phyloP scores from a whole-genome alignment of 73 alveolate genomes.

The Paramecium sexaurelia region DNA sequence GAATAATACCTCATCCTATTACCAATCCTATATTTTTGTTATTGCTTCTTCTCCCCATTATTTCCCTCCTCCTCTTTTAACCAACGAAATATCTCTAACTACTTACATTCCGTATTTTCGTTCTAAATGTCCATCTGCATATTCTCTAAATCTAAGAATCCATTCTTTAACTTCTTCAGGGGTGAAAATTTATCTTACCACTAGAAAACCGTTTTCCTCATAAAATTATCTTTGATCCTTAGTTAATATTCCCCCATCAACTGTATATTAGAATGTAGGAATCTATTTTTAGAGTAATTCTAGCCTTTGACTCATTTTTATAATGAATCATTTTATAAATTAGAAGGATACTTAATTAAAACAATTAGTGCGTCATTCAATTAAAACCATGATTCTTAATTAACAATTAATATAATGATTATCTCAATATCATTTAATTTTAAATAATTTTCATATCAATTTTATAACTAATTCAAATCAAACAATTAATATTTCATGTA shows the following conservation, averaged over 20 bases:
- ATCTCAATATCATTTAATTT: not conserved
- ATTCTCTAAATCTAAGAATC: constrained; percentile 49
- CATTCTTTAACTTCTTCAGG: constrained; percentile 37
- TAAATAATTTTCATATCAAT: not conserved
- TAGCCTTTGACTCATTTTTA: constrained; percentile 11
- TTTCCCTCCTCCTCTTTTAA: constrained; percentile 52
- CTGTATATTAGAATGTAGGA: not conserved
- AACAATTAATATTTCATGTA: not conserved
- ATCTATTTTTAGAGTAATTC: not conserved
- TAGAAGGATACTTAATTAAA: not conserved
- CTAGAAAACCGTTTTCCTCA: constrained; percentile 64
- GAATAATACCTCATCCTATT: constrained; percentile 55
- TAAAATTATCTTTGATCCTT: constrained; percentile 59
- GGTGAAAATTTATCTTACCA: constrained; percentile 16
- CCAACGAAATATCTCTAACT: constrained; percentile 62
- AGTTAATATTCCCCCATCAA: constrained; percentile 51
- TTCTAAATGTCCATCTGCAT: constrained; percentile 57
- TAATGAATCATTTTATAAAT: not conserved
- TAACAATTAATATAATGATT: not conserved
- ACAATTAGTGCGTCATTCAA: not conserved
- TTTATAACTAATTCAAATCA: not conserved
- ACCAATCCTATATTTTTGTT: constrained; percentile 67
- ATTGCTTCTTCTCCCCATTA: constrained; percentile 52
- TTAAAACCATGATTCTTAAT: not conserved
- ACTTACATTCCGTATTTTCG: constrained; percentile 61